Percentiles rank a stretch among this genome's conserved stretches.
phyloP scores from a whole-genome alignment of 31 red algal genomes.

The Asparagopsis taxiformis region DNA sequence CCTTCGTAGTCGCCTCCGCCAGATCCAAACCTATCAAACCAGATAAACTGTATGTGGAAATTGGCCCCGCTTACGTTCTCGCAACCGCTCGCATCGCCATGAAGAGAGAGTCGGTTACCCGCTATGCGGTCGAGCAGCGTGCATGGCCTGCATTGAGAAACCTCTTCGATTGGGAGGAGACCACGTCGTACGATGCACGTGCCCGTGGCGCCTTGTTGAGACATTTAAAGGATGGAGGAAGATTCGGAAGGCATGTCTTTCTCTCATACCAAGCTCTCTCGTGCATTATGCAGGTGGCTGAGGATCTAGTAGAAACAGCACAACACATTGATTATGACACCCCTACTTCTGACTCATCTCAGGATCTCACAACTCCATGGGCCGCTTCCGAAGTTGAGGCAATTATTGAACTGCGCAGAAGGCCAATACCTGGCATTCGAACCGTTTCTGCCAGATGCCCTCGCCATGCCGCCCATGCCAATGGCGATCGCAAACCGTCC shows the following conservation, averaged over 20 bases:
- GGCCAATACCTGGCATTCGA: constrained; percentile 42
- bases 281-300: constrained; percentile 32
- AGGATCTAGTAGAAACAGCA: constrained; percentile 10
- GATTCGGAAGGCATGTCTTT: constrained; percentile 64
- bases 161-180: constrained; percentile 42
- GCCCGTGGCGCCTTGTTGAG: constrained; percentile 39
- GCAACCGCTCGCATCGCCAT: constrained; percentile 21
- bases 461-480: constrained; percentile 14
- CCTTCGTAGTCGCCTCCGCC: constrained; percentile 4
- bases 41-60: constrained; percentile 70
- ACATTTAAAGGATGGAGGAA: constrained; percentile 8
- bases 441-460: constrained; percentile 68
- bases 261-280: constrained; percentile 9
- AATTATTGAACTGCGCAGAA: constrained; percentile 10
- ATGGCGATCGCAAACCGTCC: constrained; percentile 54
- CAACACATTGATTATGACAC: too few species aligned
- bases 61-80: constrained; percentile 67
- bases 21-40: not conserved
- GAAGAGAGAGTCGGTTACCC: constrained; percentile 22
- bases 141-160: constrained; percentile 54
- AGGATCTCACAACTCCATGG: not conserved
- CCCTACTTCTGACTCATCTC: too few species aligned
- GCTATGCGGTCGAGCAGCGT: constrained; percentile 70
- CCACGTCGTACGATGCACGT: constrained; percentile 20
- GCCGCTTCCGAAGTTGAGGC: constrained; percentile 12